phyloP scores from a whole-genome alignment of 495 filamentous ascomycete genomes.

The Podospora pseudopauciseta region DNA sequence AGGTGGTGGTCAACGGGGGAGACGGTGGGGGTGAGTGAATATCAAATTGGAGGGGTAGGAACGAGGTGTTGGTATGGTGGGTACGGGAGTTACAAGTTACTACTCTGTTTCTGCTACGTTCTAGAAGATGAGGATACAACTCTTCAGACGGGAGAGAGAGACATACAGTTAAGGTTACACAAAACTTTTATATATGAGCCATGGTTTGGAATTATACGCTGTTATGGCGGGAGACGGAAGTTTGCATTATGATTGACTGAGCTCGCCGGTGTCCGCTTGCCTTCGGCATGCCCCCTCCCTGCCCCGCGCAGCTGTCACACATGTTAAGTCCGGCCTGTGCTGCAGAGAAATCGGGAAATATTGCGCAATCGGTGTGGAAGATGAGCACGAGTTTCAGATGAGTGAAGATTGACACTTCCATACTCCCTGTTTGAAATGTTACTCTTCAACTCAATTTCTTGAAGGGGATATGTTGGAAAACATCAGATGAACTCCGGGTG shows the following conservation, averaged over 20 bases:
- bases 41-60: background rate
- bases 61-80: background rate
- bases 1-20: background rate
- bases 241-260: background rate
- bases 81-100: background rate
- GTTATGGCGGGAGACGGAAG: background rate
- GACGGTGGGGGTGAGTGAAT: background rate
- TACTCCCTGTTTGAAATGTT: background rate
- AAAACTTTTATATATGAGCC: background rate
- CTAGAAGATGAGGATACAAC: background rate
- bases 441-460: background rate
- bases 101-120: background rate
- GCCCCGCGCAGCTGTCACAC: no score
- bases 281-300: background rate
- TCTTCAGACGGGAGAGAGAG: background rate
- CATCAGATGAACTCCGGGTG: background rate
- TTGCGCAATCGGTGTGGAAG: conserved; percentile 12
- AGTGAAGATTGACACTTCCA: no score
- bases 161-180: background rate
- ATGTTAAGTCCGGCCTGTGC: background rate
- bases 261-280: background rate
- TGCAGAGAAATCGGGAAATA: background rate
- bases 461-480: background rate
- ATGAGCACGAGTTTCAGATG: conserved; percentile 9
- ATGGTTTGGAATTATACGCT: background rate